These are phyloP conservation scores for Mycena floridula DNA, from an alignment of 768 basidiomycete species.

Conservation along the genomic window DNA sequence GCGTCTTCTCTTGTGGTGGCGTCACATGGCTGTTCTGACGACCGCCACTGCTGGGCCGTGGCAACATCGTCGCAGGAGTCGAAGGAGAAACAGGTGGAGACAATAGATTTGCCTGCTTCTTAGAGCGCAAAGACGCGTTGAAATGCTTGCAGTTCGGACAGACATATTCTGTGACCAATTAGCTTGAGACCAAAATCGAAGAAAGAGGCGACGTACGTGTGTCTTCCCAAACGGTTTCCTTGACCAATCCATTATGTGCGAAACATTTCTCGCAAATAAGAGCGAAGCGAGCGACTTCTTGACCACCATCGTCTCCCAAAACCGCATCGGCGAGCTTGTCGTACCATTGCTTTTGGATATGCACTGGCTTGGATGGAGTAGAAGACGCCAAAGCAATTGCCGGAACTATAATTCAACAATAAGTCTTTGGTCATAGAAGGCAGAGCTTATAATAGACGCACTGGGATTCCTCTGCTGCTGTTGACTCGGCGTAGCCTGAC, in stretches of 20 bases:
- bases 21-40: too few species aligned
- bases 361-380: conserved; percentile 33
- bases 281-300: conserved; percentile 60
- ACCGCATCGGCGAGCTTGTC: conserved; percentile 86
- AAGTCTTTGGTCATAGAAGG: too few species aligned
- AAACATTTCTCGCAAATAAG: conserved; percentile 88
- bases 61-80: too few species aligned
- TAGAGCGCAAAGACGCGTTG: conserved; percentile 48
- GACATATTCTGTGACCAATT: conserved; percentile 55
- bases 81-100: too few species aligned
- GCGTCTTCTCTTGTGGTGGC: too few species aligned
- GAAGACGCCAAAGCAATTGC: conserved; percentile 11
- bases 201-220: conserved; percentile 52
- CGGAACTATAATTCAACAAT: too few species aligned
- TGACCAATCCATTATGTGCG: conserved; percentile 82
- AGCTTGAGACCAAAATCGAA: background rate
- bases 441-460: too few species aligned
- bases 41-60: too few species aligned
- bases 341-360: conserved; percentile 73
- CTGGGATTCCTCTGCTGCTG: too few species aligned
- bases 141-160: conserved; percentile 86
- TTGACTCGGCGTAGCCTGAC: too few species aligned
- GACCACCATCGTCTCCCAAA: conserved; percentile 70
- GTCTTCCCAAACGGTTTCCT: conserved; percentile 75
- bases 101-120: conserved; percentile 3